Evolutionary conservation across 768 basidiomycete genomes (phyloP), one percentile per base, ranked within the genome.

Genomic region (Boletus fagicola): DNA sequence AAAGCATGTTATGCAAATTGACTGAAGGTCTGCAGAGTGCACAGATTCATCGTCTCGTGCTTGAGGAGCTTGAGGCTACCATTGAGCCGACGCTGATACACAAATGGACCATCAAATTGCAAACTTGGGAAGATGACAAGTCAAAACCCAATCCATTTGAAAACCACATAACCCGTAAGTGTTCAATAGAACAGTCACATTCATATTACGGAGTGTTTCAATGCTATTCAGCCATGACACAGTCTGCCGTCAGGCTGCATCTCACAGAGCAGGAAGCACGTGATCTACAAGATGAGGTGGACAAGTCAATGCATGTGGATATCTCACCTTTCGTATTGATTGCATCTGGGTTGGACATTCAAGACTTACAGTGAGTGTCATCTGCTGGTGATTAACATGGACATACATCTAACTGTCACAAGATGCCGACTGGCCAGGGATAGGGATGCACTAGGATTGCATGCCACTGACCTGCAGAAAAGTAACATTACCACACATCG

Each of bases 391-490:
- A n/a, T n/a, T n/a, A 8, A 35, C 7, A 18, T 11, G 12, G 4
- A 18, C 1, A 1, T 1, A 33, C 11, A 31, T n/a, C 9, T 44
- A 13, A 44, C 31, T 30, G 3, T 30, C 7, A n/a, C 12, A 31
- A 50, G 55, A 15, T 3, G 10, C 16, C 4, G 26, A 0, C 9
- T 56, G 18, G 49, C 22, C 16, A 13, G 9, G 1, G 56, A 57
- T 22, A 20, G 1, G 0, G 26, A 13, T 5, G 24, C 2, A 9
- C 31, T 57, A 0, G 45, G 51, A 6, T 16, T 53, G 1, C 51
- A 57, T 12, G 39, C 39, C 15, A 57, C 30, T 0, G 39, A 57
- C n/a, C 22, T 53, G 0, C 56, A 57, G 11, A 57, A 48, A 20
- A 4, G 11, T 0, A 28, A 28, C 31, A 26, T 57, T 5, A 20